A percentile compares a stretch with the other conserved stretches of the same genome.
These are phyloP conservation scores for Debaryomyces nepalensis DNA, from an alignment of 1,139 yeast species.

Conservation along the genomic window DNA sequence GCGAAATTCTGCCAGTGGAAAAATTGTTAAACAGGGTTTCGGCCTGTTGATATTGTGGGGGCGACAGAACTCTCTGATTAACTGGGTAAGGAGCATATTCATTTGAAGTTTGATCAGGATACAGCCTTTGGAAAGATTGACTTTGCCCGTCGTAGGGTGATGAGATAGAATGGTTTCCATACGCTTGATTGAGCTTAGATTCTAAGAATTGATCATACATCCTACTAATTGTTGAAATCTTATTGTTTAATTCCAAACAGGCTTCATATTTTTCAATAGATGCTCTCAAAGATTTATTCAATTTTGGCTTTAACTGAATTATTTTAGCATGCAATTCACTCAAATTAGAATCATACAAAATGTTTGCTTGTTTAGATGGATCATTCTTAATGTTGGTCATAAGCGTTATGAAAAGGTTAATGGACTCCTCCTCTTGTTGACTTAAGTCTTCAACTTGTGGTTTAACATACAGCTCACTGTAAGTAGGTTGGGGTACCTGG, in stretches of 20 bases:
- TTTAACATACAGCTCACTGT: neutral
- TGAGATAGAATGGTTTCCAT: slow-evolving; percentile 37
- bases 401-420: slow-evolving; percentile 69
- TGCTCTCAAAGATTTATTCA: slow-evolving; percentile 66
- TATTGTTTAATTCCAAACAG: slow-evolving; percentile 78
- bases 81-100: slow-evolving; percentile 7
- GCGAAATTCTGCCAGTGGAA: slow-evolving; percentile 3
- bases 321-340: slow-evolving; percentile 70
- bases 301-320: slow-evolving; percentile 70
- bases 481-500: slow-evolving; percentile 15
- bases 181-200: slow-evolving; percentile 57
- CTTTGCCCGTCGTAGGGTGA: neutral
- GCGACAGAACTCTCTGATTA: slow-evolving; percentile 7
- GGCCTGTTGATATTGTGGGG: neutral
- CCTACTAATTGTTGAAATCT: slow-evolving; percentile 76
- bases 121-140: neutral
- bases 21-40: neutral
- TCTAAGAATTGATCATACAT: slow-evolving; percentile 82
- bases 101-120: slow-evolving; percentile 1
- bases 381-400: slow-evolving; percentile 58
- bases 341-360: slow-evolving; percentile 63
- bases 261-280: slow-evolving; percentile 70
- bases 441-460: slow-evolving; percentile 45
- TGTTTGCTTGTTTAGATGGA: slow-evolving; percentile 53
- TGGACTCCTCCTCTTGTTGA: slow-evolving; percentile 66